Evolutionary conservation across 495 filamentous ascomycete species (phyloP), one percentile per base, ranked within the genome.

Genomic region (Penicillium riverlandense): DNA sequence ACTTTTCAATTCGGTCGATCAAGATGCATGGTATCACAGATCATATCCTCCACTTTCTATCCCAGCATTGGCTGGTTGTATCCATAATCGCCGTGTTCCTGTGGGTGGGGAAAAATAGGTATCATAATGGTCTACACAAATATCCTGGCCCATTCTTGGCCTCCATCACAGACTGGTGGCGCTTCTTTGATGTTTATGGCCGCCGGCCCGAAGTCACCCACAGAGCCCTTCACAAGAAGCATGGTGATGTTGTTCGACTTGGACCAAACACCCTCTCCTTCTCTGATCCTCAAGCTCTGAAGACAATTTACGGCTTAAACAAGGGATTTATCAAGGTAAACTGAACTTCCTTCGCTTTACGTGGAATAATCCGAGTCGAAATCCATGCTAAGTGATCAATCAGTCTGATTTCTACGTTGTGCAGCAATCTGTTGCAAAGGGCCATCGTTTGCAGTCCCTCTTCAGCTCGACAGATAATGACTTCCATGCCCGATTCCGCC

Each of bases 281-380:
- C 49, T 70, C 77, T 4, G 76, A 86, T 50, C 83, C 85, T 0
- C 70, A 72, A 40, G 79, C 83, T 10, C 62, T 88, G 37, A 86
- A 83, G 55, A 70, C 71, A 7, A 90, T 92, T 27, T 92, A 90
- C 54, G 83, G 87, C 1, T 68, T 90, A 44, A 88, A 88, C 54
- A 89, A 88, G 61, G 84, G 84, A n/a, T 87, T 87, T 56, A 69
- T 66, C 44, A 91, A 90, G 74, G 82, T 86, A 47, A 15, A 16
- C 12, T 47, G 7, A 52, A 0, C 32, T 35, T 29, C 29, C 11
- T 9, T 8, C 43, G 27, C 32, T 48, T 11, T n/a, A n/a, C n/a
- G n/a, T n/a, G n/a, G n/a, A n/a, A n/a, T n/a, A n/a, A n/a, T n/a
- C n/a, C n/a, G n/a, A n/a, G n/a, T n/a, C n/a, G n/a, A n/a, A n/a